Percentiles rank a stretch among this genome's conserved stretches.
Conservation (phyloP, 345 rosid genomes). For the Ceriops tagal region DNA sequence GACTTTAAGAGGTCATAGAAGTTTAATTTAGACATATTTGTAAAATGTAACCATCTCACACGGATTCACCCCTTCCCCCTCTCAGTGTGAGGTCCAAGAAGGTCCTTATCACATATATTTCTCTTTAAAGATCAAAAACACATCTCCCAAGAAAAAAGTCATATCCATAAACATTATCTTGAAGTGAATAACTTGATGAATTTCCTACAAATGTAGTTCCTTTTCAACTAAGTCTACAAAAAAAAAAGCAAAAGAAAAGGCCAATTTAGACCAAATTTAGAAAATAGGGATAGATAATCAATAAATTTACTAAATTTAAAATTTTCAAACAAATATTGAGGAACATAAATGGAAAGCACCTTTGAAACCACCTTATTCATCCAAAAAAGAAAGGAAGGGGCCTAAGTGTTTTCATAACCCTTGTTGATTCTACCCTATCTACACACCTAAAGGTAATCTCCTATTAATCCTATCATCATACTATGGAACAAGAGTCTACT, state of each 20-base stretch:
- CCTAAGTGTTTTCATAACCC: no score
- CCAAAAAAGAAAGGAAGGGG: no score
- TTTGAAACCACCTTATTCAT: no score
- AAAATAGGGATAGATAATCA: background rate
- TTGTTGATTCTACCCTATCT: no score
- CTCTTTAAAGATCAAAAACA: background rate
- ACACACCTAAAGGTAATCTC: no score
- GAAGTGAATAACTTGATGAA: slow-evolving; percentile 43
- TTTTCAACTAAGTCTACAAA: slow-evolving; percentile 38
- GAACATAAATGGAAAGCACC: background rate
- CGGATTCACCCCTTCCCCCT: no score
- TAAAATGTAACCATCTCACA: no score
- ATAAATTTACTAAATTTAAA: background rate
- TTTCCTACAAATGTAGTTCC: slow-evolving; percentile 30
- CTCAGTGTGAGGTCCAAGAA: no score
- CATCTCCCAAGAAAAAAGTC: background rate
- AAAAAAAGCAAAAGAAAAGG: background rate
- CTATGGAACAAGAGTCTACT: no score
- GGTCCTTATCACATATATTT: background rate
- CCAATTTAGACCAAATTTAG: background rate
- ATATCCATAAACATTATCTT: slow-evolving; percentile 59
- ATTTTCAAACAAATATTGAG: background rate
- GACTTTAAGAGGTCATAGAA: no score
- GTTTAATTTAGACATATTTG: no score
- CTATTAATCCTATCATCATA: no score